A percentile compares a stretch with the other conserved stretches of the same genome.
phyloP scores from a whole-genome alignment of 176 grass and related monocot genomes.

The Oryza longistaminata region DNA sequence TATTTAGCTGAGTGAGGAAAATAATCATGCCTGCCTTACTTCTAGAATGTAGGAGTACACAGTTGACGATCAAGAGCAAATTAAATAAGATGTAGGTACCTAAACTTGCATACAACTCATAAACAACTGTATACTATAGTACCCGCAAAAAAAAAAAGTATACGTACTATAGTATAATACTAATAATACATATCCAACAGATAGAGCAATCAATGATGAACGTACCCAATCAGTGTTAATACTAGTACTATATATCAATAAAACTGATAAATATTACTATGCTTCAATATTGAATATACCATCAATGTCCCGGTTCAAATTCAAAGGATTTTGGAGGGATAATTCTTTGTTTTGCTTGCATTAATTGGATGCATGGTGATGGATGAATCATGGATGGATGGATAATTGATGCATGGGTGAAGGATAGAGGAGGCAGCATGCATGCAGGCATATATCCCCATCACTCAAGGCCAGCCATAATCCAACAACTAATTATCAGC shows the following conservation, averaged over 20 bases:
- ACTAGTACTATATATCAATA: neutral
- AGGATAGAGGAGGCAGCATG: neutral
- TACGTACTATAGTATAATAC: neutral
- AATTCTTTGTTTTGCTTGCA: neutral
- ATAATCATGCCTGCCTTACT: neutral
- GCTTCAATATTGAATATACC: neutral
- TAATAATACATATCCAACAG: neutral
- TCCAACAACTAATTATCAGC: conserved; percentile 15
- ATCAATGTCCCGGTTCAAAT: neutral
- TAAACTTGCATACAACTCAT: neutral
- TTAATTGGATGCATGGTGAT: neutral
- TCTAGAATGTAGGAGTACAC: neutral
- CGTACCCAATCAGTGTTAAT: neutral
- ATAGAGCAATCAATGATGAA: neutral
- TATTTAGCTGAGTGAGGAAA: neutral
- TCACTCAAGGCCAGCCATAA: conserved; percentile 10
- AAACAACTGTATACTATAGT: neutral
- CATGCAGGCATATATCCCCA: neutral
- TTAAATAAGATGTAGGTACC: neutral
- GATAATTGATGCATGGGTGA: neutral
- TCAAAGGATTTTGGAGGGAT: neutral
- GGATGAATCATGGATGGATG: neutral
- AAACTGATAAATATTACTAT: neutral
- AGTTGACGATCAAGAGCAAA: neutral
- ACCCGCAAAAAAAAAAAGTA: neutral